Base-by-base conservation (phyloP, 192 early-diverging fungal genomes). In the Backusella luteola region DNA sequence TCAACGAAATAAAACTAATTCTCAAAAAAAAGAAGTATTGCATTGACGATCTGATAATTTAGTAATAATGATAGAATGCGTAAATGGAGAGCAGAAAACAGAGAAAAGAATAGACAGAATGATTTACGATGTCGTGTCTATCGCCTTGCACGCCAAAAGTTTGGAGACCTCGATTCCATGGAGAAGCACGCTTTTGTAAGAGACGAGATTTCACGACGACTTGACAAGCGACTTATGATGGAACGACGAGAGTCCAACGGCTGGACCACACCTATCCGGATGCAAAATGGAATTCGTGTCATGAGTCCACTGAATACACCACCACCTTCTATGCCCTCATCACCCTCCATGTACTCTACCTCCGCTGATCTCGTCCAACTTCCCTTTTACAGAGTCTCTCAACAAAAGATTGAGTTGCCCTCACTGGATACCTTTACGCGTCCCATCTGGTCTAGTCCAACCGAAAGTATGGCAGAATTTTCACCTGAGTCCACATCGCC, bases 121-220 rank as follows among this genome's bases (percentile, higher is more conserved):
- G 92, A 93, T 63, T 81, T 93, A 79, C 81, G 92, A 4, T 93
- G 92, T 69, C 90, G 92, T 66, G 92, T 93, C 1, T 93, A 93
- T 79, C 85, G 90, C 1, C 81, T 89, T 73, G 90, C 89, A 3
- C 81, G 85, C 0, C 87, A 86, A 70, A 87, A 85, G 66, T 93
- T 87, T 83, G 92, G 90, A 29, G 87, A 87, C 8, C 83, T 86
- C 5, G 88, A 89, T 32, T 87, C 87, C 21, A 78, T 84, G 0
- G 89, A 88, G 67, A 86, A 89, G 17, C 88, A 91, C 49, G 84
- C 87, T 0, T 93, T 88, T 84, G 90, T 93, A 32, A 86, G 88
- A 53, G 85, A 85, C 0, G 91, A 93, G 82, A 93, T 93, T 23
- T 75, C 81, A 29, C 72, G 82, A 49, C 82, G 86, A n/a, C 76